Conservation (phyloP, 768 basidiomycete species). For the Boletus sp. region DNA sequence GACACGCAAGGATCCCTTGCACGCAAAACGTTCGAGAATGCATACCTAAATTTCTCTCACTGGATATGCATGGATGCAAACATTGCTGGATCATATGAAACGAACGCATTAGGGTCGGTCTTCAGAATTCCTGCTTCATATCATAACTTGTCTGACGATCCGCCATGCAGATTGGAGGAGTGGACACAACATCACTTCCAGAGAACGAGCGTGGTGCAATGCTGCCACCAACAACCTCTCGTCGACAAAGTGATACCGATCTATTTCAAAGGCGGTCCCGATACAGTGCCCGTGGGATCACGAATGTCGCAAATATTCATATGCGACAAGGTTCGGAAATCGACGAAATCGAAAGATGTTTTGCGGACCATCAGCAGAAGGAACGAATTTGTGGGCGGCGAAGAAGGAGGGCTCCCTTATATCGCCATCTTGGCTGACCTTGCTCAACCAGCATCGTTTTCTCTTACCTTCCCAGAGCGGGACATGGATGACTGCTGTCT, state of each 20-base stretch:
- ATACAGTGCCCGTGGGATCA: background rate
- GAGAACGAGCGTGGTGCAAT: no score
- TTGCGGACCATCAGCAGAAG: background rate
- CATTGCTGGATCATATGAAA: background rate
- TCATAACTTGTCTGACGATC: background rate
- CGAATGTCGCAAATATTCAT: constrained; percentile 16
- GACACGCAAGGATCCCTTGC: background rate
- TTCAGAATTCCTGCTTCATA: background rate
- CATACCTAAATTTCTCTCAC: constrained; percentile 12
- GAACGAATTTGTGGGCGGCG: background rate
- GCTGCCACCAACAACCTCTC: no score
- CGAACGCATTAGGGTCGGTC: background rate
- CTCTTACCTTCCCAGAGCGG: background rate
- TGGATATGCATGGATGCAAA: constrained; percentile 10
- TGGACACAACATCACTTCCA: no score
- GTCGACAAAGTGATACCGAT: no score
- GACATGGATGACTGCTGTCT: no score
- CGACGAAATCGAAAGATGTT: background rate
- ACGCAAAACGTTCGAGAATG: constrained; percentile 3
- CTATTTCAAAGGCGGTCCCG: no score
- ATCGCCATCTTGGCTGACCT: constrained; percentile 13
- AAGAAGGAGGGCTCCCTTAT: background rate
- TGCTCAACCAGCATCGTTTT: background rate
- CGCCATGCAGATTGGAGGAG: no score
- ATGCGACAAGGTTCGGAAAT: constrained; percentile 8